phyloP scores from a whole-genome alignment of 352 stramenopile species.

The Pythium oligandrum region DNA sequence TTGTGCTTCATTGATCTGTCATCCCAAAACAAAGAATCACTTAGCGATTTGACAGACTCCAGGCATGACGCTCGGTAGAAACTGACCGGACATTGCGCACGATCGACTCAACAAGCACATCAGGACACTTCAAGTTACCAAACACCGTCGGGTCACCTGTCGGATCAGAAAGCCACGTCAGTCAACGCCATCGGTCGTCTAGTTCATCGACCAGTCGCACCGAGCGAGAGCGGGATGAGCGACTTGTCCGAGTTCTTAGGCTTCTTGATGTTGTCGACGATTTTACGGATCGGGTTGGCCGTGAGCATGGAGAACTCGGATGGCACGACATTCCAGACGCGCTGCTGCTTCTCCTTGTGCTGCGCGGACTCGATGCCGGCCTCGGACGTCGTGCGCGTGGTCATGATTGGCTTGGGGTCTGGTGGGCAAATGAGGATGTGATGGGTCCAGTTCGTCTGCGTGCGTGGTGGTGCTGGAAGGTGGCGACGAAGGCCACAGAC shows the following conservation, averaged over 20 bases:
- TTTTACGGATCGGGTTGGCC: constrained; percentile 92
- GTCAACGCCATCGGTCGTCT: too few species aligned
- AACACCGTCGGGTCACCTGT: constrained; percentile 90
- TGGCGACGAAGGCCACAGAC: constrained; percentile 17
- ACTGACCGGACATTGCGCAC: constrained; percentile 59
- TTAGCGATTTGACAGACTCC: not conserved
- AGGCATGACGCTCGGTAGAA: not conserved
- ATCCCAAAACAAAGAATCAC: not conserved
- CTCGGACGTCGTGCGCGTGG: constrained; percentile 29
- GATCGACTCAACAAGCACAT: constrained; percentile 79
- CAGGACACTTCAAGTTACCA: constrained; percentile 88
- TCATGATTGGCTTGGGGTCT: constrained; percentile 24
- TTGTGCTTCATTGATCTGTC: constrained; percentile 80
- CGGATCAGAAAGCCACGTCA: constrained; percentile 4
- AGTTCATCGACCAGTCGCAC: constrained; percentile 18
- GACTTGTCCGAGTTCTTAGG: constrained; percentile 82
- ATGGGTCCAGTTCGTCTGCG: not conserved
- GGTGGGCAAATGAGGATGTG: too few species aligned
- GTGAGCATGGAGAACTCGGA: constrained; percentile 67
- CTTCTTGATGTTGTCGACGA: constrained; percentile 94
- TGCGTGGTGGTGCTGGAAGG: constrained; percentile 1
- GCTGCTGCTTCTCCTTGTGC: constrained; percentile 39
- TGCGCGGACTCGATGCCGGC: constrained; percentile 21
- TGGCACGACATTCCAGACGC: constrained; percentile 58
- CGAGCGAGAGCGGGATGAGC: constrained; percentile 91